Percentiles rank a stretch among this genome's conserved stretches.
Conservation (phyloP, 352 stramenopile genomes). For the Phytophthora meadii region DNA sequence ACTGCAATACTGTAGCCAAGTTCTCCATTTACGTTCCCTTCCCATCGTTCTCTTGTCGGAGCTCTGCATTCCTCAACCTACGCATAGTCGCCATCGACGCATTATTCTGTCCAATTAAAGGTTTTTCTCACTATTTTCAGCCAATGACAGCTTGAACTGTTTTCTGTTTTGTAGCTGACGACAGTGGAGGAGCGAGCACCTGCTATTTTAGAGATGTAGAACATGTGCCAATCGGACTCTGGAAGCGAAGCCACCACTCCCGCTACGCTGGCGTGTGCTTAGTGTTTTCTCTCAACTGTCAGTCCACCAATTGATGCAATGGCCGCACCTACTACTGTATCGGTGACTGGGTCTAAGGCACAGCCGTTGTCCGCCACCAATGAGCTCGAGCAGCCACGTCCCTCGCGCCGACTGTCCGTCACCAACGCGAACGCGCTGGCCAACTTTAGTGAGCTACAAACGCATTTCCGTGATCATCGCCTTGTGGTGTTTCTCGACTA, state of each 20-base stretch:
- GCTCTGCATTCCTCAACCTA: slow-evolving; percentile 1
- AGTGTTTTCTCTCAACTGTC: not conserved
- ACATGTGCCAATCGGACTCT: slow-evolving; percentile 33
- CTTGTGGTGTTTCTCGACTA: slow-evolving; percentile 92
- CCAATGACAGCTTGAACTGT: slow-evolving; percentile 27
- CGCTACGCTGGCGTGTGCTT: slow-evolving; percentile 1
- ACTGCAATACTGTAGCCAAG: not conserved
- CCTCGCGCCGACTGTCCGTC: slow-evolving; percentile 60
- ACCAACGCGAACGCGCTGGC: slow-evolving; percentile 76
- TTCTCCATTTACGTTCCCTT: not conserved
- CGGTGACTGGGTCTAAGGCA: slow-evolving; percentile 1
- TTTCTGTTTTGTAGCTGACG: slow-evolving; percentile 37
- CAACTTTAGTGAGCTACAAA: slow-evolving; percentile 69
- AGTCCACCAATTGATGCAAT: slow-evolving; percentile 25
- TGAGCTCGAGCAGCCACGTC: slow-evolving; percentile 12
- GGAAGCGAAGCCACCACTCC: slow-evolving; percentile 25
- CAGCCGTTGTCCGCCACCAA: slow-evolving; percentile 2
- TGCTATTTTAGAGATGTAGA: slow-evolving; percentile 23
- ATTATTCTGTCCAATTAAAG: slow-evolving; percentile 15
- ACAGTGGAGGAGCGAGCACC: slow-evolving; percentile 11
- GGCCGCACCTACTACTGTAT: slow-evolving; percentile 15
- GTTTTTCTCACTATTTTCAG: slow-evolving; percentile 12
- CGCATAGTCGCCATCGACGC: not conserved
- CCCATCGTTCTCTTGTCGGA: not conserved
- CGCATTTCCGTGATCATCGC: slow-evolving; percentile 58